These are phyloP conservation scores for Marasmius sp. DNA, from an alignment of 1,284 basidiomycete species.

Conservation along the genomic window DNA sequence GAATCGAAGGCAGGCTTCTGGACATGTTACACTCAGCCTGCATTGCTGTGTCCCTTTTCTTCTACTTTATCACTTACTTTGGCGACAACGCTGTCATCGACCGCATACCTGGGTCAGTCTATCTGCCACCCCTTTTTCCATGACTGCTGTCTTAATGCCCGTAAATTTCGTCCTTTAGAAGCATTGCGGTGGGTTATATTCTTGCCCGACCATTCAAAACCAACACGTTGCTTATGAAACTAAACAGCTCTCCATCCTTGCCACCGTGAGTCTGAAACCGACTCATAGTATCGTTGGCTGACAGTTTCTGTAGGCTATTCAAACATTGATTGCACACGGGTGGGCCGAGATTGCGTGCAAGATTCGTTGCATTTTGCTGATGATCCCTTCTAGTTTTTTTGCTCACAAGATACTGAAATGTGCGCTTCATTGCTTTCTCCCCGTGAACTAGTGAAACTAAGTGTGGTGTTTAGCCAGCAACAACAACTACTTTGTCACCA, in stretches of 20 bases:
- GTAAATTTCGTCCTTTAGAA: conserved; percentile 24
- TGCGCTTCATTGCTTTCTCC: conserved; percentile 22
- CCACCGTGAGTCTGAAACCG: conserved; percentile 34
- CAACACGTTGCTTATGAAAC: background rate
- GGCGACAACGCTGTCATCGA: conserved; percentile 32
- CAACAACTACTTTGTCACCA: conserved; percentile 34
- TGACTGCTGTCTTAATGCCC: conserved; percentile 1
- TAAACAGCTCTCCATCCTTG: conserved; percentile 30
- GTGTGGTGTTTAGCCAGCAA: conserved; percentile 24
- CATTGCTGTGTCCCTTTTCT: conserved; percentile 35
- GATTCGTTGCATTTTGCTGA: conserved; percentile 3
- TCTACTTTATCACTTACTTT: conserved; percentile 38
- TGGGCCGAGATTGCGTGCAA: conserved; percentile 13
- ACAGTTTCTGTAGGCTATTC: conserved; percentile 25
- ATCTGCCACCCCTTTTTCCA: background rate
- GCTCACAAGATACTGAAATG: conserved; percentile 37
- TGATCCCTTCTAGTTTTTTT: conserved; percentile 28
- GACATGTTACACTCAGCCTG: conserved; percentile 38
- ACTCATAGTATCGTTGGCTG: background rate
- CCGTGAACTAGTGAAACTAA: conserved; percentile 19
- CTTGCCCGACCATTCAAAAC: background rate
- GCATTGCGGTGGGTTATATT: conserved; percentile 38
- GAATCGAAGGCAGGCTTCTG: conserved; percentile 29
- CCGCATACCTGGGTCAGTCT: conserved; percentile 36
- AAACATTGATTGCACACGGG: conserved; percentile 43